phyloP scores from a whole-genome alignment of 2,329 filamentous ascomycete genomes.

The Diaporthe helianthi region DNA sequence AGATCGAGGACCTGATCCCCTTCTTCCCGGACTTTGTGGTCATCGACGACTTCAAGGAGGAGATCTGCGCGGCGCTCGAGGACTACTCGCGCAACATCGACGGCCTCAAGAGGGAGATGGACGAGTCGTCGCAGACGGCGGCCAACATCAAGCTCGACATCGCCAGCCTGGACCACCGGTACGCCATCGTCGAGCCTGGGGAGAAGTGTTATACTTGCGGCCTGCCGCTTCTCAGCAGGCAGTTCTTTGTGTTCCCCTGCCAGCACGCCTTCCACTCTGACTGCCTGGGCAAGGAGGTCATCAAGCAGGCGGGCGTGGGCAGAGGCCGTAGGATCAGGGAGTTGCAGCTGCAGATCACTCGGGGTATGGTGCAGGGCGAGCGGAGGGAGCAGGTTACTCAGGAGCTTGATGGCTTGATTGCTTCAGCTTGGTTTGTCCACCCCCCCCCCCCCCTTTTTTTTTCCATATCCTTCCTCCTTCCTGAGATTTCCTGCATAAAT shows the following conservation, averaged over 20 bases:
- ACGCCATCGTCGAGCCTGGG: slow-evolving; percentile 95
- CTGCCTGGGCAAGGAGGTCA: slow-evolving; percentile 84
- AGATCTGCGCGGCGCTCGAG: slow-evolving; percentile 93
- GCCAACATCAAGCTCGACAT: slow-evolving; percentile 92
- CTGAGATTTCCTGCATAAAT: not conserved
- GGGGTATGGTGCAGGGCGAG: slow-evolving; percentile 72
- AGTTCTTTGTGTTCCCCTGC: slow-evolving; percentile 98
- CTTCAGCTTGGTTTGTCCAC: slow-evolving; percentile 76
- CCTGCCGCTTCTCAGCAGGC: slow-evolving; percentile 83
- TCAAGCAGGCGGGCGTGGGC: slow-evolving; percentile 79
- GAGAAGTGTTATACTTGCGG: slow-evolving; percentile 92
- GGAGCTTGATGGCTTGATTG: slow-evolving; percentile 91
- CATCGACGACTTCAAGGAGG: slow-evolving; percentile 98
- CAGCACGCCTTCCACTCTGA: slow-evolving; percentile 98
- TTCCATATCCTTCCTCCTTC: not conserved
- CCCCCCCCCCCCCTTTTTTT: not conserved
- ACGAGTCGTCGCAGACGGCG: slow-evolving; percentile 87
- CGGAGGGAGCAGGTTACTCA: slow-evolving; percentile 83
- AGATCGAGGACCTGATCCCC: slow-evolving; percentile 95
- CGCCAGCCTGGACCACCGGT: slow-evolving; percentile 81
- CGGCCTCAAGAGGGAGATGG: slow-evolving; percentile 89
- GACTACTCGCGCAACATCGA: slow-evolving; percentile 94
- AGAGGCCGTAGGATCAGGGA: slow-evolving; percentile 83
- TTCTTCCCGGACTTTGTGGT: slow-evolving; percentile 99
- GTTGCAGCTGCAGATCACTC: slow-evolving; percentile 82